phyloP scores from a whole-genome alignment of 345 rosid genomes.

The Sisymbrium altissimum region DNA sequence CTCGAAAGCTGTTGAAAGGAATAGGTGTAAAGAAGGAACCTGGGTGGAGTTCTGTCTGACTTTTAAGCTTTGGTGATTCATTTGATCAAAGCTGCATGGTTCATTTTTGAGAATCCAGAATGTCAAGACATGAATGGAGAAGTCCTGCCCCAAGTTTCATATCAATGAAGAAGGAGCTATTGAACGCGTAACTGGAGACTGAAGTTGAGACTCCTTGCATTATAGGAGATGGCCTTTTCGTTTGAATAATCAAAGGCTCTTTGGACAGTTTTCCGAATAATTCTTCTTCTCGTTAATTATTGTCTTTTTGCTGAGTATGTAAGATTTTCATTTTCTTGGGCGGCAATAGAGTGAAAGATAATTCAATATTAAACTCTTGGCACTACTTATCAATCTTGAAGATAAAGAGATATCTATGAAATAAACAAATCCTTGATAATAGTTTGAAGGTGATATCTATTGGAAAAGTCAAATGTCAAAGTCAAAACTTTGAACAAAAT shows the following conservation, averaged over 20 bases:
- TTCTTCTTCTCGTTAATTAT: background rate
- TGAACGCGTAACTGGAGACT: background rate
- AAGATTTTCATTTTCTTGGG: conserved; percentile 3
- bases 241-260: background rate
- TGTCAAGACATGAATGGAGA: conserved; percentile 8
- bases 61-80: background rate
- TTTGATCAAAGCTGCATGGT: too few species aligned
- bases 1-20: conserved; percentile 57
- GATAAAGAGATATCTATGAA: background rate
- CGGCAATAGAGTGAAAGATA: background rate
- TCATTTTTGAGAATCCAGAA: too few species aligned
- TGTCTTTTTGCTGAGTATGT: background rate
- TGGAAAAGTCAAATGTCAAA: conserved; percentile 4
- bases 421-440: background rate
- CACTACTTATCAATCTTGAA: conserved; percentile 1
- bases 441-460: background rate
- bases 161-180: background rate
- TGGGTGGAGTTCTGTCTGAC: conserved; percentile 63
- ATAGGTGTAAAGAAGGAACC: conserved; percentile 54
- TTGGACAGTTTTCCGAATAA: background rate
- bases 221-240: background rate
- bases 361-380: background rate
- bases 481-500: conserved; percentile 14
- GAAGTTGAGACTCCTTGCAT: conserved; percentile 2
- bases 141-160: background rate